A percentile compares a stretch with the other conserved stretches of the same genome.
Conservation (phyloP, 192 early-diverging fungal genomes). For the Linnemannia hyalina region DNA sequence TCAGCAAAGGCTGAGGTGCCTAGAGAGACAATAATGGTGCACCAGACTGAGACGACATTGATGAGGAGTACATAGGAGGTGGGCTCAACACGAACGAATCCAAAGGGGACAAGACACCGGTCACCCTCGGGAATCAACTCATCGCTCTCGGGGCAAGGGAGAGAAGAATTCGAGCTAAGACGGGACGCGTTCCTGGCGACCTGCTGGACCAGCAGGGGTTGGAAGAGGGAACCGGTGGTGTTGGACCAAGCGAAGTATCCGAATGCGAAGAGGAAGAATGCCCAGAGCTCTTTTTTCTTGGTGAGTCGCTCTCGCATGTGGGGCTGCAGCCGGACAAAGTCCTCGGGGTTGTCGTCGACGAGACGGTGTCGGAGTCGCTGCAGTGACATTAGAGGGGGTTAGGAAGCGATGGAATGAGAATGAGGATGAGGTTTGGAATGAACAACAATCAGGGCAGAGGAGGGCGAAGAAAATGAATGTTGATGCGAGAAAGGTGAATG, state of each 20-base stretch:
- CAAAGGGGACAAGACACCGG: conserved; percentile 38
- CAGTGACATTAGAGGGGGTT: background rate
- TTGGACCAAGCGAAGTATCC: conserved; percentile 35
- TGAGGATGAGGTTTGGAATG: too few relatives aligned
- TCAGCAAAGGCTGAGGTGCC: conserved; percentile 58
- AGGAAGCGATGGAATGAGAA: too few relatives aligned
- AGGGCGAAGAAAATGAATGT: too few relatives aligned
- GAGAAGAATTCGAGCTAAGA: conserved; percentile 12
- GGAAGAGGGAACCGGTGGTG: conserved; percentile 38
- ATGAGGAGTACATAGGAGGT: conserved; percentile 43
- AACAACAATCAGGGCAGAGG: too few relatives aligned
- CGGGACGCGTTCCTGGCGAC: conserved; percentile 28
- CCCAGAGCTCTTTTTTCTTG: conserved; percentile 42
- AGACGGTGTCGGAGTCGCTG: conserved; percentile 15
- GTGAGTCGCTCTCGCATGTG: conserved; percentile 23
- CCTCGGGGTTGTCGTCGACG: conserved; percentile 4
- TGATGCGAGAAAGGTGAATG: too few relatives aligned
- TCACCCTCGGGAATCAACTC: conserved; percentile 26
- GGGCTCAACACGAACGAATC: conserved; percentile 30
- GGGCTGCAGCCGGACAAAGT: conserved; percentile 13
- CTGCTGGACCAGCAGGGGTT: conserved; percentile 31
- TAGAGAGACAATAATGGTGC: conserved; percentile 52
- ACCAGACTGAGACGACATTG: conserved; percentile 44
- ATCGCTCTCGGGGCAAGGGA: conserved; percentile 23
- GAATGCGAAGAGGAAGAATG: conserved; percentile 43